Percentiles rank a stretch among this genome's conserved stretches.
Evolutionary conservation across 2,329 filamentous ascomycete genomes (phyloP).

Genomic region (Fusarium sacchari): DNA sequence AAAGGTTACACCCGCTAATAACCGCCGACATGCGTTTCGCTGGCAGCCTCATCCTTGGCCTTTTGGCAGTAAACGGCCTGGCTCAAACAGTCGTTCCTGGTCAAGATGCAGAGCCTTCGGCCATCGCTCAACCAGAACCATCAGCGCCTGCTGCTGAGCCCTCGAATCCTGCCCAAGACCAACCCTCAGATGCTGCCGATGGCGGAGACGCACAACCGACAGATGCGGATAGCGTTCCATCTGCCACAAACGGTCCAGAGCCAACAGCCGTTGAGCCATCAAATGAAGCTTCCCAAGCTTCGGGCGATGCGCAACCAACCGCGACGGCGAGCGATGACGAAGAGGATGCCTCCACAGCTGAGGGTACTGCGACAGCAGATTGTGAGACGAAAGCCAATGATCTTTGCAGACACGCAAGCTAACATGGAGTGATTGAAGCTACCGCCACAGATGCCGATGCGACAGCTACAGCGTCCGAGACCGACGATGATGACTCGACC

Average conservation of each 20-base stretch:
- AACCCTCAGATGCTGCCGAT: neutral
- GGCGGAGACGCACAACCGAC: neutral
- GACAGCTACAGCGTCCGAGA: constrained; percentile 6
- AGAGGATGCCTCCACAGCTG: constrained; percentile 5
- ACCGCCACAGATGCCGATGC: constrained; percentile 12
- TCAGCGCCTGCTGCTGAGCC: constrained; percentile 23
- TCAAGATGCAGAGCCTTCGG: constrained; percentile 10
- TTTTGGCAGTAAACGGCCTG: constrained; percentile 27
- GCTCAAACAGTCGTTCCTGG: constrained; percentile 17
- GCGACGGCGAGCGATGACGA: neutral
- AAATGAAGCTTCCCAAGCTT: constrained; percentile 4
- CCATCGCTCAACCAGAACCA: constrained; percentile 16
- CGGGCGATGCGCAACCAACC: constrained; percentile 1
- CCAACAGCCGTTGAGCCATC: constrained; percentile 9
- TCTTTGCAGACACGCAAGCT: neutral
- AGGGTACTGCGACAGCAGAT: constrained; percentile 19
- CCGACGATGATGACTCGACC: neutral
- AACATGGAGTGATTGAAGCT: constrained; percentile 4
- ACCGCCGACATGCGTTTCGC: constrained; percentile 23
- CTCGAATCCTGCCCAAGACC: constrained; percentile 3
- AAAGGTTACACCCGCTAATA: neutral
- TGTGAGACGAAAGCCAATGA: neutral
- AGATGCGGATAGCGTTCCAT: neutral
- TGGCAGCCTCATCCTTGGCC: constrained; percentile 23
- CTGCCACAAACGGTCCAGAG: constrained; percentile 2